A percentile compares a stretch with the other conserved stretches of the same genome.
Conservation (phyloP, 2,329 filamentous ascomycete genomes). For the Neofusicoccum sp. region DNA sequence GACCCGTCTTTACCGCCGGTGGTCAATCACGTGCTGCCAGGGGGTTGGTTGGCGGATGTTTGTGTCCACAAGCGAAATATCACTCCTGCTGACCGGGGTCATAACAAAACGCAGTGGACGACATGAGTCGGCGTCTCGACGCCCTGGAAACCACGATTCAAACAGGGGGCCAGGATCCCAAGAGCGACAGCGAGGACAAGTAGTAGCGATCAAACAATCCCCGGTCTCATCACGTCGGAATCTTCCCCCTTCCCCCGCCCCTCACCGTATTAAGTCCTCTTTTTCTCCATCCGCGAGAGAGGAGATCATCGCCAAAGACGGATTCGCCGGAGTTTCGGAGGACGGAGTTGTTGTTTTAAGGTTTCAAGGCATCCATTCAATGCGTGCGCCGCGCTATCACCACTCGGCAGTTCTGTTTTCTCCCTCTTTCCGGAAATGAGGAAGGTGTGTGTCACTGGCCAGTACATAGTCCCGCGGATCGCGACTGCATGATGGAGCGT, state of each 20-base stretch:
- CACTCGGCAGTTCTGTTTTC: too few species aligned
- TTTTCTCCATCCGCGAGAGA: too few species aligned
- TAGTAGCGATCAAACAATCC: neutral
- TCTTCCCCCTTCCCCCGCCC: neutral
- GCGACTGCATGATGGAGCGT: neutral
- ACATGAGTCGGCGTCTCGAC: constrained; percentile 85
- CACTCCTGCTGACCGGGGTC: neutral
- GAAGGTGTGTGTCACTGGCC: too few species aligned
- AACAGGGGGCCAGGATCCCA: constrained; percentile 39
- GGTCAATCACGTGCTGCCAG: neutral
- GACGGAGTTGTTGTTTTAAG: neutral
- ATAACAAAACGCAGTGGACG: constrained; percentile 69
- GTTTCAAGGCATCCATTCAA: constrained; percentile 1
- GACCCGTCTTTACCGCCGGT: neutral
- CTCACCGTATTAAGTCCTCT: neutral
- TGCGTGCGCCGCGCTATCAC: neutral
- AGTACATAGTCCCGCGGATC: neutral
- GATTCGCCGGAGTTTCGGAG: neutral
- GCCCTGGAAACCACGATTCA: constrained; percentile 73
- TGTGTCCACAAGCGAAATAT: neutral
- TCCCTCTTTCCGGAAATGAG: too few species aligned
- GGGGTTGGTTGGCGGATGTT: neutral
- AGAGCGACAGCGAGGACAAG: constrained; percentile 14
- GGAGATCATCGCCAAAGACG: neutral
- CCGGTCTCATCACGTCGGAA: neutral